These are phyloP conservation scores for Fulvia fulva DNA, from an alignment of 2,329 filamentous ascomycete genomes.

Conservation along the genomic window DNA sequence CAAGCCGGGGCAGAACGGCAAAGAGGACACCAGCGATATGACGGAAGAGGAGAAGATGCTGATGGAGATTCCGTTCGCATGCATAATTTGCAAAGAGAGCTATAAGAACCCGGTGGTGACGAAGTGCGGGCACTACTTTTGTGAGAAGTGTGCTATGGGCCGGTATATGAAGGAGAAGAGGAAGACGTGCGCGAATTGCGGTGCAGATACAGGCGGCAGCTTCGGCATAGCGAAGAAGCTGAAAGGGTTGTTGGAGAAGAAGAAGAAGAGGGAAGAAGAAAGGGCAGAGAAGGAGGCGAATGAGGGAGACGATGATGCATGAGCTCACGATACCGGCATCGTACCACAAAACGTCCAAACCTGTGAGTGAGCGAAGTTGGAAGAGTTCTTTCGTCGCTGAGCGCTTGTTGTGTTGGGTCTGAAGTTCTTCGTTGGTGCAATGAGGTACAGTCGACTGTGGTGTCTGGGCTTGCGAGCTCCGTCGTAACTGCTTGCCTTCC, in stretches of 20 bases:
- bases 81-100: conserved; percentile 74
- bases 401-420: too few species aligned
- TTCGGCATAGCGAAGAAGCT: conserved; percentile 85
- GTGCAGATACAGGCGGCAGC: conserved; percentile 77
- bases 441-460: too few species aligned
- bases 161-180: conserved; percentile 75
- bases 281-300: conserved; percentile 53
- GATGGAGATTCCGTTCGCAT: conserved; percentile 83
- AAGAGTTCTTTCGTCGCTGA: too few species aligned
- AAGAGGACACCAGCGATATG: conserved; percentile 36
- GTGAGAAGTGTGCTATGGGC: conserved; percentile 80
- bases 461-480: too few species aligned
- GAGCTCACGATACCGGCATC: background rate
- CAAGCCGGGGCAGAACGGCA: conserved; percentile 51
- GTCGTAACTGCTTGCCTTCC: too few species aligned
- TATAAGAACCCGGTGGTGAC: conserved; percentile 82
- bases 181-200: conserved; percentile 81
- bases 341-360: too few species aligned
- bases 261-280: conserved; percentile 58
- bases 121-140: conserved; percentile 94
- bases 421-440: too few species aligned
- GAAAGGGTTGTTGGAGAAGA: conserved; percentile 73
- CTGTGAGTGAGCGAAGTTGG: too few species aligned
- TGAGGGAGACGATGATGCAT: conserved; percentile 29
- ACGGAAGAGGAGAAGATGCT: conserved; percentile 66